Percentiles rank a stretch among this genome's conserved stretches.
These are phyloP conservation scores for Thielaviopsis euricoi DNA, from an alignment of 2,329 filamentous ascomycete genomes.

Conservation along the genomic window DNA sequence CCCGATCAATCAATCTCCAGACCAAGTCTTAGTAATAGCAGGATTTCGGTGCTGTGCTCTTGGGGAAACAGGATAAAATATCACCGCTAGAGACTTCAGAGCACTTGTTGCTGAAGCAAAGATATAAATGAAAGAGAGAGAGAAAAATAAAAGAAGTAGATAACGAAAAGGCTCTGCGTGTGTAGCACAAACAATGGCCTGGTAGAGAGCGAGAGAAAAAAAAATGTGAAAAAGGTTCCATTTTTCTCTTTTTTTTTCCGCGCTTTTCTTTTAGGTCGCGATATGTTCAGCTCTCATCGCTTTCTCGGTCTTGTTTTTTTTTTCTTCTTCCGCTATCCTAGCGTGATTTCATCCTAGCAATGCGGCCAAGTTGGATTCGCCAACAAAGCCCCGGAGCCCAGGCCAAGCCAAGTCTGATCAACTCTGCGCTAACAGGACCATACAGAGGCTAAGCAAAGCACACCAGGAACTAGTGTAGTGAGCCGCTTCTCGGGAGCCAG, in stretches of 20 bases:
- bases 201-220: background rate
- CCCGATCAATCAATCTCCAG: too few species aligned
- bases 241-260: background rate
- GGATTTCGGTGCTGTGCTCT: too few species aligned
- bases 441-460: background rate
- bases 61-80: too few species aligned
- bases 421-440: background rate
- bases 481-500: background rate
- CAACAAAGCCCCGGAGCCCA: background rate
- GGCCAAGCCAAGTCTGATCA: background rate
- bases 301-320: conserved; percentile 1
- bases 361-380: background rate
- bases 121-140: too few species aligned
- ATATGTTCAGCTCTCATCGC: background rate
- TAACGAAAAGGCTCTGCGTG: too few species aligned
- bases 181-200: too few species aligned
- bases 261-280: background rate
- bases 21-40: too few species aligned
- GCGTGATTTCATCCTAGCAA: background rate
- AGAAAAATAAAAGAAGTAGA: too few species aligned
- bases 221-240: background rate
- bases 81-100: too few species aligned
- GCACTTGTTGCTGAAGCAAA: too few species aligned
- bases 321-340: background rate
- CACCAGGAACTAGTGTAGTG: background rate